These are phyloP conservation scores for Penicillium silybi DNA, from an alignment of 495 filamentous ascomycete genomes.

Conservation along the genomic window DNA sequence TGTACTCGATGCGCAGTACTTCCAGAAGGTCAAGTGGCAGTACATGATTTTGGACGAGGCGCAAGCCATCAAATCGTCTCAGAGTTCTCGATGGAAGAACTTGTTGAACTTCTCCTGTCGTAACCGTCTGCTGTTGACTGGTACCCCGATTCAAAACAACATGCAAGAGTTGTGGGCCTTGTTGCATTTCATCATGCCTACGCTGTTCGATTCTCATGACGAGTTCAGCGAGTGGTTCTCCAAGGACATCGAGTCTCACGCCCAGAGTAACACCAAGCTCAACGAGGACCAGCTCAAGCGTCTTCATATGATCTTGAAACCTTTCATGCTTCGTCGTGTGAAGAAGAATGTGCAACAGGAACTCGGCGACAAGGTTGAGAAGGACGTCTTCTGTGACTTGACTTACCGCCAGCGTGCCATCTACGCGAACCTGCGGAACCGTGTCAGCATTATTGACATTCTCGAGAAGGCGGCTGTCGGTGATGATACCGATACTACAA, in stretches of 20 bases:
- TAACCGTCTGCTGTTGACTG: conserved; percentile 89
- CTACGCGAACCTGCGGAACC: conserved; percentile 85
- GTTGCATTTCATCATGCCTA: conserved; percentile 99
- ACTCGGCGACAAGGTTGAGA: conserved; percentile 96
- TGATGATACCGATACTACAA: conserved; percentile 91
- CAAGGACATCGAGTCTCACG: conserved; percentile 98
- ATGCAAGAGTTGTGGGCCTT: conserved; percentile 99
- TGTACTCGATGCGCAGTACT: conserved; percentile 91
- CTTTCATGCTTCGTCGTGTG: conserved; percentile 98
- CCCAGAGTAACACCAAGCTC: conserved; percentile 96
- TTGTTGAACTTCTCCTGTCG: conserved; percentile 91
- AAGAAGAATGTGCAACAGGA: conserved; percentile 99
- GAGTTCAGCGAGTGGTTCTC: conserved; percentile 99
- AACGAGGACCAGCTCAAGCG: conserved; percentile 96
- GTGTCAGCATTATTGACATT: conserved; percentile 97
- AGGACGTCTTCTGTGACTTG: conserved; percentile 93
- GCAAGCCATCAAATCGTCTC: conserved; percentile 97
- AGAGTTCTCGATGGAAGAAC: conserved; percentile 95
- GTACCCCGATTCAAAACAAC: conserved; percentile 98
- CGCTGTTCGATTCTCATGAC: conserved; percentile 95
- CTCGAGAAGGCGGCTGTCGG: conserved; percentile 96
- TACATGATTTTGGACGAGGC: conserved; percentile 99
- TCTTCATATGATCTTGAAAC: conserved; percentile 97
- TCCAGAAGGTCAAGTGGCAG: conserved; percentile 98
- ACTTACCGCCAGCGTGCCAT: conserved; percentile 97